Base-by-base conservation (phyloP, 2,329 filamentous ascomycete species). In the Ophiocordyceps robertsii region DNA sequence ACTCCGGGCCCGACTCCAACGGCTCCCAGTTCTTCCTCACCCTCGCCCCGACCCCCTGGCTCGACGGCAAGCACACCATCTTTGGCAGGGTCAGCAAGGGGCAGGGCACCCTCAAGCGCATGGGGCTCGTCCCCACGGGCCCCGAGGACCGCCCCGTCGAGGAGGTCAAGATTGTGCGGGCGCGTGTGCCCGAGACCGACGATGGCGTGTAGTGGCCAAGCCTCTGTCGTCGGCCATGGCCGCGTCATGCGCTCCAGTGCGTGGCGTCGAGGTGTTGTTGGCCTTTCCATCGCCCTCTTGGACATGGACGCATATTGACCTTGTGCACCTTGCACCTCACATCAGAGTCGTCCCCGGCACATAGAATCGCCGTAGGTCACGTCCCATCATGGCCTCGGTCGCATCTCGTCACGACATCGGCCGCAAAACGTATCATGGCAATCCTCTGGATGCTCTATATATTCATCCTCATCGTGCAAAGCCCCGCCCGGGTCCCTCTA, bases 21-120 rank as follows among this genome's bases (percentile, higher is more conserved):
- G 90, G 90, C 19, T 86, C 79, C 45, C 92, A 96, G 65, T 98
- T 96, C 65, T 96, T 96, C 60, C 80, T 98, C 51, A 96, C 92
- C 0, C 71, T 96, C 30, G 90, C 88, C 8, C 90, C 90, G 5
- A 90, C 92, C 14, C 92, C 92, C 1, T 96, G 90, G 90, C 66
- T 98, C 46, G 92, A 98, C 63, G 88, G 89, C 19, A 95, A 95
- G 63, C 90, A 98, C 61, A 94, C 89, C 11, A 93, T 98, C 51
- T 98, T 98, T 58, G 92, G 92, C 1, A 70, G 90, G 42, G 88
- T 98, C 33, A 89, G 84, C 67, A 75, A 65, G 43, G 92, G 92
- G 0, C 77, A 96, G 73, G 70, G 74, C 44, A 72, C 90, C n/a
- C 80, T 96, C 27, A 81, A 86, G 68, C 74, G 87, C 50, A 84